Percentiles rank a stretch among this genome's conserved stretches.
Conservation (phyloP, 2,329 filamentous ascomycete genomes). For the Phialophora verrucosa region DNA sequence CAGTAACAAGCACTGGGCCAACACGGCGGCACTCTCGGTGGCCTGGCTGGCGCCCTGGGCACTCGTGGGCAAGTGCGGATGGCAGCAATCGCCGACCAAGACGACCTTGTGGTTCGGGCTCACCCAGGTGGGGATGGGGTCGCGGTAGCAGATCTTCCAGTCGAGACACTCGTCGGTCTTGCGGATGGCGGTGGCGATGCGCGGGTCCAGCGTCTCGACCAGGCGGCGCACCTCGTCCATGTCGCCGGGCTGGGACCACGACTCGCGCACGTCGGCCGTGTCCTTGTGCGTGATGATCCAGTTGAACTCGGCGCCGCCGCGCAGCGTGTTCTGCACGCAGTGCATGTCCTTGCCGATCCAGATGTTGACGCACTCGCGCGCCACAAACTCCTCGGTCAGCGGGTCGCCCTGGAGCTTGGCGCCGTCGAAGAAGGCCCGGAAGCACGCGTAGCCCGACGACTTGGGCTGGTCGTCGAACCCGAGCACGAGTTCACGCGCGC, state of each 20-base stretch:
- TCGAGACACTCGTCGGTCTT: constrained; percentile 44
- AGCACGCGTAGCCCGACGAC: constrained; percentile 43
- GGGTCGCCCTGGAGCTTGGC: constrained; percentile 58
- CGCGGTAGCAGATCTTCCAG: constrained; percentile 44
- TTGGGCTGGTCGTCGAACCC: constrained; percentile 47
- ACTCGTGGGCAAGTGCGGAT: constrained; percentile 51
- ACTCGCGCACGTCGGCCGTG: constrained; percentile 57
- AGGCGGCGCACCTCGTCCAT: constrained; percentile 59
- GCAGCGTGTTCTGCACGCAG: constrained; percentile 59
- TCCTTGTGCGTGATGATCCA: constrained; percentile 64
- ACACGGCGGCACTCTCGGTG: constrained; percentile 51
- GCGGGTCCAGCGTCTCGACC: constrained; percentile 59
- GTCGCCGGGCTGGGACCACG: constrained; percentile 61
- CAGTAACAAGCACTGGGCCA: constrained; percentile 38
- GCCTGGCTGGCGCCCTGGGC: constrained; percentile 53
- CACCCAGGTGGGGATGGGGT: constrained; percentile 40
- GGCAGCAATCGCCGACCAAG: constrained; percentile 48
- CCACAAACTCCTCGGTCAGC: constrained; percentile 60
- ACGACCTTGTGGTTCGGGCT: constrained; percentile 40
- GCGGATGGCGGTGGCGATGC: constrained; percentile 55
- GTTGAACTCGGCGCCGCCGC: constrained; percentile 48
- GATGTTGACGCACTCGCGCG: constrained; percentile 58
- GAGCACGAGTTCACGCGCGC: constrained; percentile 57
- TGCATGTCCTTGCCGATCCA: constrained; percentile 62
- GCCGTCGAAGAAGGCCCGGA: constrained; percentile 45